Percentiles rank a stretch among this genome's conserved stretches.
Evolutionary conservation across 805 yeast species (phyloP).

Genomic region (Suhomyces vadensis): DNA sequence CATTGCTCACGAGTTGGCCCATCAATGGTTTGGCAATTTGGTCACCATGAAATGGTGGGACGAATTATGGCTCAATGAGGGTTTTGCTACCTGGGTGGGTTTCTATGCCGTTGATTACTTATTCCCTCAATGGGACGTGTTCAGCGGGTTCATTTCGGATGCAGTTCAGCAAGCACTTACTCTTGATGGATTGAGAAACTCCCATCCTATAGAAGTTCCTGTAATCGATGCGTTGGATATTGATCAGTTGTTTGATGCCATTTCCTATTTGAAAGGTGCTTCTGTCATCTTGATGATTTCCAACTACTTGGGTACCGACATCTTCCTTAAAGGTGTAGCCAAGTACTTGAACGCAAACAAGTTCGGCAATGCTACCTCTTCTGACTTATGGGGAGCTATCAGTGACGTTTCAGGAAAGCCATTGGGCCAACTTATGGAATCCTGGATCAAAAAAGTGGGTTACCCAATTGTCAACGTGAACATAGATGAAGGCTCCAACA

Average conservation of each 20-base stretch:
- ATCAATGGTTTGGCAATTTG: constrained; percentile 88
- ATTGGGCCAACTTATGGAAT: constrained; percentile 57
- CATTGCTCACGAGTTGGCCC: constrained; percentile 84
- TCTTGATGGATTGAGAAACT: constrained; percentile 57
- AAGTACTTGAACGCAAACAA: constrained; percentile 61
- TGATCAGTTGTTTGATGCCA: constrained; percentile 79
- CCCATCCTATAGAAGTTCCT: constrained; percentile 83
- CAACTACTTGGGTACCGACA: constrained; percentile 64
- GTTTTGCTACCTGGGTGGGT: constrained; percentile 87
- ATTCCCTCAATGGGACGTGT: constrained; percentile 81
- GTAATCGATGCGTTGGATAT: constrained; percentile 78
- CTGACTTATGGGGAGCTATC: constrained; percentile 70
- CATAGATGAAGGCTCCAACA: constrained; percentile 28
- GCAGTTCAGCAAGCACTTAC: constrained; percentile 52
- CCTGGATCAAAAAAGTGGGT: constrained; percentile 76
- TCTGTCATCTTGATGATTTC: constrained; percentile 77
- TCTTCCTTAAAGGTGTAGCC: constrained; percentile 72
- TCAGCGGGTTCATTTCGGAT: constrained; percentile 54
- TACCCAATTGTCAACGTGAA: constrained; percentile 65
- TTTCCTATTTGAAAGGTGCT: constrained; percentile 81
- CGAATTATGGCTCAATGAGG: constrained; percentile 86
- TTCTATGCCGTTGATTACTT: constrained; percentile 66
- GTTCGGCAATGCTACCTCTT: constrained; percentile 71
- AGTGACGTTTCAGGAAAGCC: constrained; percentile 63
- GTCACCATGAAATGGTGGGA: constrained; percentile 96